phyloP scores from a whole-genome alignment of 2,329 filamentous ascomycete species.

The Aspergillus ochraceoroseus region DNA sequence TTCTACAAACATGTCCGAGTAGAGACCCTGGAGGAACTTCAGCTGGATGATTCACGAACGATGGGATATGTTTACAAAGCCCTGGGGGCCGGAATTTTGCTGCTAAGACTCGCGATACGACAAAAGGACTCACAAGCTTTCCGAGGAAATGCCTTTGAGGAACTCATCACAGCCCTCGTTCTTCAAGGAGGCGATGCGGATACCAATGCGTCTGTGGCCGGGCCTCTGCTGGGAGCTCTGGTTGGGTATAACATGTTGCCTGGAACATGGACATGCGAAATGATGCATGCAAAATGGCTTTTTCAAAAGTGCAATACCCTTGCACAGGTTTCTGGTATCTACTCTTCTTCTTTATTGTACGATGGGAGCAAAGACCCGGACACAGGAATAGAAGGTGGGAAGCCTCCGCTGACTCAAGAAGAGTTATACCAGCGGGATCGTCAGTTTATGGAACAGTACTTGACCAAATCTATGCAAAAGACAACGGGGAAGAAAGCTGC shows the following conservation, averaged over 20 bases:
- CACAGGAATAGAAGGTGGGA: background rate
- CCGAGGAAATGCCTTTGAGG: background rate
- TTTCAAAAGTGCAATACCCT: background rate
- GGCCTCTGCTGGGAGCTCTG: background rate
- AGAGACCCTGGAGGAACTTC: background rate
- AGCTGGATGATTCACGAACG: background rate
- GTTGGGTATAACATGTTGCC: background rate
- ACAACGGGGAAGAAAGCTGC: background rate
- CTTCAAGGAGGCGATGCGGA: slow-evolving; percentile 4
- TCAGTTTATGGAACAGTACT: background rate
- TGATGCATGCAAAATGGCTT: background rate
- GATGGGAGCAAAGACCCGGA: background rate
- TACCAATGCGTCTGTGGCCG: slow-evolving; percentile 2
- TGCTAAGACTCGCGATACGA: background rate
- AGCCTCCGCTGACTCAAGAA: background rate
- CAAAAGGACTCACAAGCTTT: background rate
- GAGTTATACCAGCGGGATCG: slow-evolving; percentile 2
- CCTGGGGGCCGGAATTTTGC: background rate
- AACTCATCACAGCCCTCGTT: background rate
- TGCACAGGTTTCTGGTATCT: background rate
- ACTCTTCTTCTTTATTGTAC: background rate
- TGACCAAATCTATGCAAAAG: background rate
- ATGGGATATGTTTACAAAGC: slow-evolving; percentile 7
- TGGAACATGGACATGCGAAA: background rate
- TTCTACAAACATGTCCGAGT: background rate